A percentile compares a stretch with the other conserved stretches of the same genome.
Conservation (phyloP, 2,329 filamentous ascomycete genomes). For the Fusarium mundagurra region DNA sequence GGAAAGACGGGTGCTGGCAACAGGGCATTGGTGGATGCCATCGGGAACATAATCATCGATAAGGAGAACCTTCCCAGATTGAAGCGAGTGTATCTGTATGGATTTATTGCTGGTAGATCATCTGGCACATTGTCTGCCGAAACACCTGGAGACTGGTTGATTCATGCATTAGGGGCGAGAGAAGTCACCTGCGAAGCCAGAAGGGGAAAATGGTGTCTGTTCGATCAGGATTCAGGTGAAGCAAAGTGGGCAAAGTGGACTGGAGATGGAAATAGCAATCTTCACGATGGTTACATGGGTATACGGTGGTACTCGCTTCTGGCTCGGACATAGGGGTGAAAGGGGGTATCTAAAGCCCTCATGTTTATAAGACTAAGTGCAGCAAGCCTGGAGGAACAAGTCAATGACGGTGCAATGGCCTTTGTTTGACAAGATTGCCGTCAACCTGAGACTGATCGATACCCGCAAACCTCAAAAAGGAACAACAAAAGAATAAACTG, state of each 20-base stretch:
- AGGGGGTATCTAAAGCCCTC: fast-evolving
- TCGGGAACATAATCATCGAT: background rate
- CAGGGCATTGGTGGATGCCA: background rate
- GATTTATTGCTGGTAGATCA: background rate
- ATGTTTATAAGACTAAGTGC: too few relatives aligned
- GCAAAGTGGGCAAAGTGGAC: slow-evolving; percentile 7
- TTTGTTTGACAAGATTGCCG: background rate
- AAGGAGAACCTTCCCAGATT: background rate
- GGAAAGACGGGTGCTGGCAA: background rate
- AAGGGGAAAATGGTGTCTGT: slow-evolving; percentile 15
- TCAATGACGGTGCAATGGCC: background rate
- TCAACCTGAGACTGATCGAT: background rate
- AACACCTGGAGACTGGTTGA: background rate
- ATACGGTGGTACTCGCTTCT: background rate
- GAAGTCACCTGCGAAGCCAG: background rate
- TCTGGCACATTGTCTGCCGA: background rate
- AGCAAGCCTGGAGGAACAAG: background rate
- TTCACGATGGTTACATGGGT: slow-evolving; percentile 17
- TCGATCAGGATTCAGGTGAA: slow-evolving; percentile 3
- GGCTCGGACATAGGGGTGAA: background rate
- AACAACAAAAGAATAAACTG: too few relatives aligned
- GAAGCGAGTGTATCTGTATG: slow-evolving; percentile 9
- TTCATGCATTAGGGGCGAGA: background rate
- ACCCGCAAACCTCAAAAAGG: background rate
- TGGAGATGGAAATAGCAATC: background rate